Evolutionary conservation across 768 basidiomycete species (phyloP).

Genomic region (Termitomyces sp.): DNA sequence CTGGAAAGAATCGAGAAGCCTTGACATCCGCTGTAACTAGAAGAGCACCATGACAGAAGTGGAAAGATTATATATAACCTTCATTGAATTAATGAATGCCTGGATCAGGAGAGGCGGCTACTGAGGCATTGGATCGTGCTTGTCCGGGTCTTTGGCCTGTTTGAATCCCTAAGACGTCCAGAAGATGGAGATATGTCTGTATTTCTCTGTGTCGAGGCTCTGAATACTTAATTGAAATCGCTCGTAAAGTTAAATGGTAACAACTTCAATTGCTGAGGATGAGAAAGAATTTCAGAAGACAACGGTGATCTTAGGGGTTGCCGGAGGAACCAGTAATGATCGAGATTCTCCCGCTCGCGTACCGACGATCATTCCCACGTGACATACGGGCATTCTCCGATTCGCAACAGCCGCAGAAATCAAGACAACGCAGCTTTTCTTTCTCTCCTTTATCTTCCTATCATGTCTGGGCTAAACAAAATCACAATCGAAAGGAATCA

Average conservation of each 20-base stretch:
- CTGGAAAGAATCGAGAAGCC: neutral
- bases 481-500: slow-evolving; percentile 62
- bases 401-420: neutral
- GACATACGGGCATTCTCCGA: neutral
- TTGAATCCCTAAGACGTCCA: neutral
- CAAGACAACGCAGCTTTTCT: neutral
- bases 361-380: neutral
- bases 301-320: neutral
- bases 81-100: neutral
- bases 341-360: neutral
- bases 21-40: neutral
- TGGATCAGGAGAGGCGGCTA: neutral
- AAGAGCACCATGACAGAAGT: neutral
- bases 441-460: neutral
- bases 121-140: neutral
- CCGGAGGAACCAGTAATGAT: neutral
- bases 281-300: no score
- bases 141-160: neutral
- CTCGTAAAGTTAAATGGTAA: neutral
- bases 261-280: neutral
- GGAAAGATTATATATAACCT: neutral
- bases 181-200: neutral
- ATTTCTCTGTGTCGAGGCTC: neutral
- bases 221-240: neutral
- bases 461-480: slow-evolving; percentile 42